Evolutionary conservation across 768 basidiomycete genomes (phyloP).

Genomic region (Lactifluus volemus): DNA sequence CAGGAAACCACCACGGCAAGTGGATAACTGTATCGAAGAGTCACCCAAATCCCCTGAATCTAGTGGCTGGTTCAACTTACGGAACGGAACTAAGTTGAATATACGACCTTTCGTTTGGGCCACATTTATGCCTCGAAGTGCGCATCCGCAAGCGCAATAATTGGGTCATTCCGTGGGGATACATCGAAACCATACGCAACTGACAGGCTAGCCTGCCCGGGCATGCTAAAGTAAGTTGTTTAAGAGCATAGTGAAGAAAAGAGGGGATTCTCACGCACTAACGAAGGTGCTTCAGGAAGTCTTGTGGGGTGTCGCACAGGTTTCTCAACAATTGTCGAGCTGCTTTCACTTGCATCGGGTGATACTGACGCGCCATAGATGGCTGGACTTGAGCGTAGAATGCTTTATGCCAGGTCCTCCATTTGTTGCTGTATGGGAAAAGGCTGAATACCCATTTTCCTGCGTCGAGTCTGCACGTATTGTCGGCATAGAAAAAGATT

Average conservation of each 20-base stretch:
- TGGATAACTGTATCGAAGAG: conserved; percentile 18
- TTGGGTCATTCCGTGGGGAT: conserved; percentile 34
- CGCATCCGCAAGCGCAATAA: conserved; percentile 33
- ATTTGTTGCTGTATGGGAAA: conserved; percentile 33
- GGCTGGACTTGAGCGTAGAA: conserved; percentile 36
- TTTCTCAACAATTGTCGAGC: conserved; percentile 27
- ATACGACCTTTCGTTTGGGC: conserved; percentile 36
- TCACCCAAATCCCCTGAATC: neutral
- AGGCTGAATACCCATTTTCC: conserved; percentile 30
- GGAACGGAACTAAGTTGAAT: conserved; percentile 33
- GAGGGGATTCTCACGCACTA: conserved; percentile 28
- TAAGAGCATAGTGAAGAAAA: neutral
- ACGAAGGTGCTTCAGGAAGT: conserved; percentile 29
- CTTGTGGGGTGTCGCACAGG: conserved; percentile 30
- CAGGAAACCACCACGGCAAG: conserved; percentile 26
- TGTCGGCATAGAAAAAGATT: neutral
- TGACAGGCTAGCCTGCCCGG: conserved; percentile 32
- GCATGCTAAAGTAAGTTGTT: conserved; percentile 15
- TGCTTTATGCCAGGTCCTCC: conserved; percentile 34
- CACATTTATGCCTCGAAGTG: conserved; percentile 26
- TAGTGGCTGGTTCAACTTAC: conserved; percentile 18
- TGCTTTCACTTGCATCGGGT: conserved; percentile 26
- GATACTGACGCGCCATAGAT: conserved; percentile 26
- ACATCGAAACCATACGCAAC: conserved; percentile 42
- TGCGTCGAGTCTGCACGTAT: conserved; percentile 32